phyloP scores from a whole-genome alignment of 306 rosid species.

The Alnus rubra region DNA sequence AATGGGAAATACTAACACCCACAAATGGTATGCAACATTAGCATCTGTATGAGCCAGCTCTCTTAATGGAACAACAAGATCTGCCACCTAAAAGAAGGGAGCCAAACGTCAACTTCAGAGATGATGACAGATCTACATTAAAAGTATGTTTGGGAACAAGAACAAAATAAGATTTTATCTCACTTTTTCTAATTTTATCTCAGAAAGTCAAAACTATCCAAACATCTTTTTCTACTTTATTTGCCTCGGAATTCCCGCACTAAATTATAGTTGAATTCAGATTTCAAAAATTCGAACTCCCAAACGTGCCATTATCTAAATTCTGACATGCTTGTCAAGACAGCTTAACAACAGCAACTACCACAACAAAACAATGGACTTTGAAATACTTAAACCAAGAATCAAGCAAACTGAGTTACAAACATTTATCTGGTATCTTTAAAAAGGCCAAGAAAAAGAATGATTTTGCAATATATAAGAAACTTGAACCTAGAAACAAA shows the following conservation, averaged over 20 bases:
- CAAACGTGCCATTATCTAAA: not conserved
- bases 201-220: too few relatives aligned
- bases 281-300: too few relatives aligned
- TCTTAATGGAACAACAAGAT: slow-evolving; percentile 87
- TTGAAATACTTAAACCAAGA: slow-evolving; percentile 13
- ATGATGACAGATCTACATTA: not conserved
- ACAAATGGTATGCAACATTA: slow-evolving; percentile 96
- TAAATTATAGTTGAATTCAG: too few relatives aligned
- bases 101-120: slow-evolving; percentile 5
- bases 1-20: slow-evolving; percentile 99
- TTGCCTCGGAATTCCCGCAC: too few relatives aligned
- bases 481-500: not conserved
- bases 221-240: too few relatives aligned
- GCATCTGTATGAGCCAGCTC: slow-evolving; percentile 97
- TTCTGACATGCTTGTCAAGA: not conserved
- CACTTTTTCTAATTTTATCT: too few relatives aligned
- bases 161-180: too few relatives aligned
- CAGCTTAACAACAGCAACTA: slow-evolving; percentile 11
- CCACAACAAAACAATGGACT: slow-evolving; percentile 13
- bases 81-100: slow-evolving; percentile 65
- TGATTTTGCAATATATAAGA: not conserved
- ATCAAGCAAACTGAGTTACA: slow-evolving; percentile 10
- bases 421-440: not conserved
- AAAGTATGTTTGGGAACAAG: not conserved
- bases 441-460: not conserved